Conservation (phyloP, 2,329 filamentous ascomycete genomes). For the Fusarium veterinarium region DNA sequence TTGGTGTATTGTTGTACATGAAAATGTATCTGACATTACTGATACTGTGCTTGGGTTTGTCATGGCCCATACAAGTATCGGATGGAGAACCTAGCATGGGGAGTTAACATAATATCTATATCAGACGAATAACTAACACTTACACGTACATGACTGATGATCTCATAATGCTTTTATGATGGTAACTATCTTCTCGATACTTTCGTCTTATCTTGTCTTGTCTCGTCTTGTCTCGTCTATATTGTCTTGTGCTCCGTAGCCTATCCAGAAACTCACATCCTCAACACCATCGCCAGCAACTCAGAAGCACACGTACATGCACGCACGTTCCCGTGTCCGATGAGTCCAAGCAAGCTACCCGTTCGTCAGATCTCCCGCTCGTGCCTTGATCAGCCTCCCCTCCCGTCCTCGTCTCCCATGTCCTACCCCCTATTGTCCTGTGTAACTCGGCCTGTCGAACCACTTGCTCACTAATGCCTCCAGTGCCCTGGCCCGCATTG, state of each 20-base stretch:
- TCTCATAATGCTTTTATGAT: not conserved
- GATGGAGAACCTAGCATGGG: not conserved
- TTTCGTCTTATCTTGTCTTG: not conserved
- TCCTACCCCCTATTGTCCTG: slow-evolving; percentile 12
- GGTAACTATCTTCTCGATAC: not conserved
- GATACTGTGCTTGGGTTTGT: not conserved
- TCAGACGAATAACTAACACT: not conserved
- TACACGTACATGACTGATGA: not conserved
- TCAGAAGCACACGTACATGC: slow-evolving; percentile 28
- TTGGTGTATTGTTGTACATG: slow-evolving; percentile 10
- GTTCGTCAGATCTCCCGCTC: slow-evolving; percentile 42
- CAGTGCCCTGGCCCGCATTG: not conserved
- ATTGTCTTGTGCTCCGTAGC: not conserved
- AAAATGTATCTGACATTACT: not conserved
- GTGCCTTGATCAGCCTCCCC: slow-evolving; percentile 27
- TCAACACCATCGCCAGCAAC: slow-evolving; percentile 20
- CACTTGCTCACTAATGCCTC: not conserved
- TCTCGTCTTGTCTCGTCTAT: not conserved
- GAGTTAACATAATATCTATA: not conserved
- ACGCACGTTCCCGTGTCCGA: slow-evolving; percentile 47
- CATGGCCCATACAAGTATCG: not conserved
- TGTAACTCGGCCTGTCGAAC: slow-evolving; percentile 12
- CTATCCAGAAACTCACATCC: not conserved
- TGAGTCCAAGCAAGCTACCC: slow-evolving; percentile 45
- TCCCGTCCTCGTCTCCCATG: slow-evolving; percentile 24